Evolutionary conservation across 306 rosid genomes (phyloP).

Genomic region (Sindora glabra): DNA sequence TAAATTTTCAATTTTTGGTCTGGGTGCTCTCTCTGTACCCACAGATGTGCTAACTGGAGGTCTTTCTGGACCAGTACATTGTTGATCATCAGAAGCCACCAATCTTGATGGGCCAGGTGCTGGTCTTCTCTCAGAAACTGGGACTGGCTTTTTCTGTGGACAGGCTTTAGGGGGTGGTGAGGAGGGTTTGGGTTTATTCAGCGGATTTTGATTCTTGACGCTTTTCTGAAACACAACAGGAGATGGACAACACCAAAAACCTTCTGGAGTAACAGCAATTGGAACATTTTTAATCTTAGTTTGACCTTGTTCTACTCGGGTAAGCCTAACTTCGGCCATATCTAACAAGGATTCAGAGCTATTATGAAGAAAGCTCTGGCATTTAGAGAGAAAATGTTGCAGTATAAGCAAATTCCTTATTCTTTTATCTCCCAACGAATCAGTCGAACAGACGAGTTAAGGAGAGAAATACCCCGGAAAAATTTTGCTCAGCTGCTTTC

Average conservation of each 20-base stretch:
- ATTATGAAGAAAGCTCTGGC: constrained; percentile 21
- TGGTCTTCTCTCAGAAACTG: constrained; percentile 43
- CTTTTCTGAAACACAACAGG: constrained; percentile 89
- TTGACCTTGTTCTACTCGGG: constrained; percentile 61
- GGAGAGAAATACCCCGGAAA: constrained; percentile 13
- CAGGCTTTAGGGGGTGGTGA: constrained; percentile 47
- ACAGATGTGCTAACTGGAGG: constrained; percentile 33
- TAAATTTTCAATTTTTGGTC: constrained; percentile 56
- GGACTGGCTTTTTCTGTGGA: constrained; percentile 39
- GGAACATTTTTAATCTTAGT: constrained; percentile 84
- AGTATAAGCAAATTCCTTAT: constrained; percentile 10
- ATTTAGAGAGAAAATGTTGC: constrained; percentile 22
- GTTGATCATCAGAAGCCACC: constrained; percentile 47
- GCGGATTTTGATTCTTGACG: constrained; percentile 58
- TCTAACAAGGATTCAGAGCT: constrained; percentile 21
- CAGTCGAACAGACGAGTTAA: constrained; percentile 13
- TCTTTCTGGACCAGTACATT: constrained; percentile 38
- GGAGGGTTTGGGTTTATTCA: constrained; percentile 69
- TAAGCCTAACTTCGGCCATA: constrained; percentile 68
- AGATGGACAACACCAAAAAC: constrained; percentile 93
- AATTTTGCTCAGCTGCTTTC: constrained; percentile 13
- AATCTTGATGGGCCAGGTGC: constrained; percentile 43
- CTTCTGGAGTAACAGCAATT: constrained; percentile 90
- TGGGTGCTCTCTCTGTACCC: constrained; percentile 47
- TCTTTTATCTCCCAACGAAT: constrained; percentile 1